A percentile compares a stretch with the other conserved stretches of the same genome.
phyloP scores from a whole-genome alignment of 2,329 filamentous ascomycete species.

The Alternaria brassicicola region DNA sequence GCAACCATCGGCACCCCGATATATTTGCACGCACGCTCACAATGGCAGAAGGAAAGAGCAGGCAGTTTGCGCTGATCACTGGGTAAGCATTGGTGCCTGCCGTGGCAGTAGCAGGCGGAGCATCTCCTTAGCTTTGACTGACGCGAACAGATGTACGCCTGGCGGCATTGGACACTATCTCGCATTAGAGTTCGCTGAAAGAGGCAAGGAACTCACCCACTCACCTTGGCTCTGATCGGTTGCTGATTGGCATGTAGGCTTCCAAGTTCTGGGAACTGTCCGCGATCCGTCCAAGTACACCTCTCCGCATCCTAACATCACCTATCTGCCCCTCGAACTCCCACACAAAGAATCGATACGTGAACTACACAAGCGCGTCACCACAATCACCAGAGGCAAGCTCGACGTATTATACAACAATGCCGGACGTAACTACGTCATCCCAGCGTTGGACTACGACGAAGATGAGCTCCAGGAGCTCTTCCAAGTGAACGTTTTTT shows the following conservation, averaged over 20 bases:
- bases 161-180: slow-evolving; percentile 66
- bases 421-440: slow-evolving; percentile 62
- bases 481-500: slow-evolving; percentile 58
- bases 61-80: slow-evolving; percentile 46
- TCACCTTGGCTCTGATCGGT: not conserved
- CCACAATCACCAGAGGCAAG: slow-evolving; percentile 54
- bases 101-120: not conserved
- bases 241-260: slow-evolving; percentile 42
- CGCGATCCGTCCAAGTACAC: slow-evolving; percentile 57
- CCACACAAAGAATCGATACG: slow-evolving; percentile 57
- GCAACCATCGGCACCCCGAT: not conserved
- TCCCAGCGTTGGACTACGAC: slow-evolving; percentile 63
- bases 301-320: slow-evolving; percentile 58
- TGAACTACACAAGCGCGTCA: slow-evolving; percentile 55
- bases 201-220: slow-evolving; percentile 33
- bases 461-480: slow-evolving; percentile 36
- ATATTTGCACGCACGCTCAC: not conserved
- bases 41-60: slow-evolving; percentile 23
- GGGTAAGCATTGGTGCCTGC: slow-evolving; percentile 34
- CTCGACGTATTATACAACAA: slow-evolving; percentile 67
- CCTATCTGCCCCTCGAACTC: slow-evolving; percentile 62
- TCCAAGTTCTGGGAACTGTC: slow-evolving; percentile 65
- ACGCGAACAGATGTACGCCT: slow-evolving; percentile 53
- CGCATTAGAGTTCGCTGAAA: slow-evolving; percentile 61
- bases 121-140: slow-evolving; percentile 7